Evolutionary conservation across 1,139 yeast genomes (phyloP), one percentile per base, ranked within the genome.

Genomic region (Taphrina deformans): DNA sequence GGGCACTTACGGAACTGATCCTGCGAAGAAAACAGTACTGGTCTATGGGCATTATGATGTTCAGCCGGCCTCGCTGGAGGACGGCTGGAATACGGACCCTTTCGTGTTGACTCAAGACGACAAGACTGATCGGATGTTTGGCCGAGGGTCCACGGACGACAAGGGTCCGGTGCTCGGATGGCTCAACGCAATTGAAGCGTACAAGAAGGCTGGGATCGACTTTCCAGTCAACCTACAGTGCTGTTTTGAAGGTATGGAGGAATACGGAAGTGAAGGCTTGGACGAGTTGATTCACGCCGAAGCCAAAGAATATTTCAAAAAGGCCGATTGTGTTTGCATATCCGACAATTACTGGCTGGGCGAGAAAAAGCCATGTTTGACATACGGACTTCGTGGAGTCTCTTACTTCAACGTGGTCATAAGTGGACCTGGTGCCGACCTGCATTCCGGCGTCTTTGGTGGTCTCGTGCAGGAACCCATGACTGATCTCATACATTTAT

Each of bases 181-280:
- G 99, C 83, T 95, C 75, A 92, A 93, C 75, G 88, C 87, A 48
- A 80, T 93, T 63, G 88, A 92, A 78, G 98, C 99, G 23, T 97
- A 92, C 79, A 85, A 82, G 67, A 89, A 86, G 71, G 83, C 90
- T 69, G 90, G 89, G 31, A 76, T 89, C 75, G 97, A 92, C 70
- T 82, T 95, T 67, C 99, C 99, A 33, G 98, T 93, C 70, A 93
- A 93, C 79, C 79, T 93, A 73, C 83, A 90, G 63, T 88, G 89
- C 74, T 90, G 97, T 77, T 93, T 93, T 73, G 99, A 93, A 79
- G 99, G 99, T 69, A 93, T 93, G 99, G 99, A 93, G 79, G 99
- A 93, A 78, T 86, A 92, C 70, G 99, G 99, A 23, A 90, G 97
- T 33, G 78, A 89, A 64, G 98, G 99, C 31, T 83, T 93, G 71